phyloP scores from a whole-genome alignment of 2,329 filamentous ascomycete genomes.

The Xylariaceae sp. region DNA sequence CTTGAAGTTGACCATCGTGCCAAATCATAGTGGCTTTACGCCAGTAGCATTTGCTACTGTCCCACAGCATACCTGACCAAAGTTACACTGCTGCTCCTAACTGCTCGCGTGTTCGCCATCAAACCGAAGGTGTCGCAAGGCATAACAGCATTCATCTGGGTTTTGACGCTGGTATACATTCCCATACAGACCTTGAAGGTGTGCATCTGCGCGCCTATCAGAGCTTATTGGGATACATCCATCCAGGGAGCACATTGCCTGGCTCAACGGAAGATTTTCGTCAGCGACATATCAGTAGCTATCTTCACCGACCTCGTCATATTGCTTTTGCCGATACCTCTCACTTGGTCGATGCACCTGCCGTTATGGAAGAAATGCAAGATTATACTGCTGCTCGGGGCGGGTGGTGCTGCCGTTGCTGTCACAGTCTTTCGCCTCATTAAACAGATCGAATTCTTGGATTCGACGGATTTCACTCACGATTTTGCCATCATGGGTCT shows the following conservation, averaged over 20 bases:
- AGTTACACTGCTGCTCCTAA: conserved; percentile 28
- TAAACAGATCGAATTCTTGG: conserved; percentile 16
- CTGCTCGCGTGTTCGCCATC: conserved; percentile 27
- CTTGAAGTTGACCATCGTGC: too few relatives aligned
- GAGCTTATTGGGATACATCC: conserved; percentile 17
- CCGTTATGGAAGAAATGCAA: conserved; percentile 28
- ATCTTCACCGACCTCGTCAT: conserved; percentile 31
- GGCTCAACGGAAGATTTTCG: conserved; percentile 28
- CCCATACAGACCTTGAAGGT: conserved; percentile 25
- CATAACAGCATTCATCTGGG: conserved; percentile 25
- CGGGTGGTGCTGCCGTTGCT: conserved; percentile 25
- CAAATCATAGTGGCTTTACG: conserved; percentile 22
- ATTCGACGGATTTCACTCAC: conserved; percentile 18
- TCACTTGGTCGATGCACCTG: conserved; percentile 27
- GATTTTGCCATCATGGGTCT: conserved; percentile 18
- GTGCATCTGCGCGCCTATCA: conserved; percentile 20
- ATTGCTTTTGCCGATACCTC: conserved; percentile 28
- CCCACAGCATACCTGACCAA: conserved; percentile 28
- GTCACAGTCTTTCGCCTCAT: conserved; percentile 26
- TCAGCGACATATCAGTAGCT: conserved; percentile 27
- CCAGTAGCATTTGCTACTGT: conserved; percentile 24
- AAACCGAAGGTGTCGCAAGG: conserved; percentile 17
- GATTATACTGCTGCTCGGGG: conserved; percentile 26
- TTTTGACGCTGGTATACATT: conserved; percentile 21
- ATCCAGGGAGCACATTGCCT: conserved; percentile 20